phyloP scores from a whole-genome alignment of 441 rosid species.

The Populus tomentosa region DNA sequence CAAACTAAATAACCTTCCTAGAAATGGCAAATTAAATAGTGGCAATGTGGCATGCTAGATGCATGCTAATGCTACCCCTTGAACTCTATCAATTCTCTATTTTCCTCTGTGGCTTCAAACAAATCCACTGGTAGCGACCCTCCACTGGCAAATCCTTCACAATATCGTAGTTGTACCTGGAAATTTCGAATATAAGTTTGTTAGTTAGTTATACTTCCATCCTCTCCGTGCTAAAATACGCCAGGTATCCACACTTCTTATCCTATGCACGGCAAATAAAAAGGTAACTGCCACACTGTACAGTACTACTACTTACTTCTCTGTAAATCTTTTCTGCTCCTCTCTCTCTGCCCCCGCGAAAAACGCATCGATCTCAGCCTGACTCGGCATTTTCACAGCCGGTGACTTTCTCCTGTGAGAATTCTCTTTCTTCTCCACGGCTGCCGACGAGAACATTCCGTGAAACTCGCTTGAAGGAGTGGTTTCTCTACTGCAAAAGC shows the following conservation, averaged over 20 bases:
- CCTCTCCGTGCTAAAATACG: slow-evolving; percentile 27
- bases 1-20: not conserved
- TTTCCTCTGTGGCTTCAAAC: slow-evolving; percentile 35
- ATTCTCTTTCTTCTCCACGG: not conserved
- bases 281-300: not conserved
- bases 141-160: slow-evolving; percentile 65
- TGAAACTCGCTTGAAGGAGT: slow-evolving; percentile 29
- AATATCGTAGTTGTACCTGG: slow-evolving; percentile 71
- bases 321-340: slow-evolving; percentile 56
- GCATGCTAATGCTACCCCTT: slow-evolving; percentile 31
- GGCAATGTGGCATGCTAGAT: slow-evolving; percentile 1
- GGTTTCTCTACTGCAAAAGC: slow-evolving; percentile 29
- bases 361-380: slow-evolving; percentile 59
- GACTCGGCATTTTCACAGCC: slow-evolving; percentile 25
- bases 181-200: slow-evolving; percentile 20
- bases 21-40: slow-evolving; percentile 8
- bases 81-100: slow-evolving; percentile 23
- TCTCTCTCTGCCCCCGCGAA: slow-evolving; percentile 49
- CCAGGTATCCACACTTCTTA: slow-evolving; percentile 17
- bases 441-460: slow-evolving; percentile 28
- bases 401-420: slow-evolving; percentile 2
- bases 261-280: slow-evolving; percentile 28
- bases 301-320: slow-evolving; percentile 43
- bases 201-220: slow-evolving; percentile 40
- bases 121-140: slow-evolving; percentile 80